Evolutionary conservation across 192 early-diverging fungal genomes (phyloP).

Genomic region (Coemansia asiatica): DNA sequence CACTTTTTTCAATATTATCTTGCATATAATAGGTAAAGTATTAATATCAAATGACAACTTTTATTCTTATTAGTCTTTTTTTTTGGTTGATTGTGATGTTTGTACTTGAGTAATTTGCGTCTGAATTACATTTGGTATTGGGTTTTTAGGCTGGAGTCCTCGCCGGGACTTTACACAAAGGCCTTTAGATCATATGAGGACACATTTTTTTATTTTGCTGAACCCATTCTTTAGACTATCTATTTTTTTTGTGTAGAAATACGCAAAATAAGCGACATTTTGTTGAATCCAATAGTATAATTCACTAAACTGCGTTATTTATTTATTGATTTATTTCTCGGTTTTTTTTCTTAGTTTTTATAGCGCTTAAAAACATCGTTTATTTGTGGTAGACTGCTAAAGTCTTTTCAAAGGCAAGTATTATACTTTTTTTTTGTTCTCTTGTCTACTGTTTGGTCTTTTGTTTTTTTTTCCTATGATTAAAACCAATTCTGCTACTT

Average conservation of each 20-base stretch:
- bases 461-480: no score
- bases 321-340: no score
- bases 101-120: constrained; percentile 59
- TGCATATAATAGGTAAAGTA: no score
- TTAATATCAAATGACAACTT: neutral
- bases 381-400: neutral
- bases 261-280: no score
- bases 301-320: no score
- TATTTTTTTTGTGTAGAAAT: no score
- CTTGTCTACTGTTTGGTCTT: no score
- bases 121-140: constrained; percentile 23
- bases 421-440: constrained; percentile 1
- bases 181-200: constrained; percentile 40
- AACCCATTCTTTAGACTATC: no score
- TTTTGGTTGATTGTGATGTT: constrained; percentile 35
- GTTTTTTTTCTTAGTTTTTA: no score
- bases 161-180: constrained; percentile 43
- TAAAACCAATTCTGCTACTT: constrained; percentile 18
- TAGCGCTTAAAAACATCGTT: no score
- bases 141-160: constrained; percentile 29
- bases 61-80: neutral
- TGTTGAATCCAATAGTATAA: no score
- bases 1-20: neutral
- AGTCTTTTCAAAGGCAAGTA: neutral
- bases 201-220: constrained; percentile 27